These are phyloP conservation scores for Elongisporangium anandrum DNA, from an alignment of 352 stramenopile species.

Conservation along the genomic window DNA sequence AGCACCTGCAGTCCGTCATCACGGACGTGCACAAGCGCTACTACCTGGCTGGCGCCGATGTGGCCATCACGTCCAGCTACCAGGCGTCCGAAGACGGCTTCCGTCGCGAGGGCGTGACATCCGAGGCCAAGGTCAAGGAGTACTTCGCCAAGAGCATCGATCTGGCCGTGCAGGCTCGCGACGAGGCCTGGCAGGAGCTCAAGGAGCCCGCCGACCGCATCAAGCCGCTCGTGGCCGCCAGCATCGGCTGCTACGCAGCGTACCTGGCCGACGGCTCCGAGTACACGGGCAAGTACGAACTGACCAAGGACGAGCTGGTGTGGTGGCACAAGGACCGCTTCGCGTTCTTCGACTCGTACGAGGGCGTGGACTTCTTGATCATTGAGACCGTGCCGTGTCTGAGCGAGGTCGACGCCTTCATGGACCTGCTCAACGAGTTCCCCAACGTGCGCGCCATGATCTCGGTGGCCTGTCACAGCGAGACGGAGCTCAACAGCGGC, in stretches of 20 bases:
- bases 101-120: constrained; percentile 50
- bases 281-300: constrained; percentile 81
- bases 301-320: constrained; percentile 59
- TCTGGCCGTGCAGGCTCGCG: constrained; percentile 59
- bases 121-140: constrained; percentile 38
- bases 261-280: constrained; percentile 84
- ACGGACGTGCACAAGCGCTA: constrained; percentile 68
- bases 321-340: constrained; percentile 79
- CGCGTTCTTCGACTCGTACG: constrained; percentile 47
- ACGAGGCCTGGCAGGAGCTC: constrained; percentile 46
- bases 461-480: constrained; percentile 60
- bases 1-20: constrained; percentile 49
- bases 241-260: constrained; percentile 84
- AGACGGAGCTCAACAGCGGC: constrained; percentile 59
- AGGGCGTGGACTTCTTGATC: constrained; percentile 64
- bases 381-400: constrained; percentile 88
- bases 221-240: constrained; percentile 74
- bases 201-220: constrained; percentile 29
- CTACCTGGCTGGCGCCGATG: constrained; percentile 70
- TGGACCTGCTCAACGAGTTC: constrained; percentile 72
- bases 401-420: constrained; percentile 70
- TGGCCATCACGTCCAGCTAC: constrained; percentile 82
- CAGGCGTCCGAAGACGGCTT: constrained; percentile 85
- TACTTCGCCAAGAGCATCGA: constrained; percentile 76
- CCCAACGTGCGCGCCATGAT: constrained; percentile 50